phyloP scores from a whole-genome alignment of 2,329 filamentous ascomycete species.

The Curvularia sp. region DNA sequence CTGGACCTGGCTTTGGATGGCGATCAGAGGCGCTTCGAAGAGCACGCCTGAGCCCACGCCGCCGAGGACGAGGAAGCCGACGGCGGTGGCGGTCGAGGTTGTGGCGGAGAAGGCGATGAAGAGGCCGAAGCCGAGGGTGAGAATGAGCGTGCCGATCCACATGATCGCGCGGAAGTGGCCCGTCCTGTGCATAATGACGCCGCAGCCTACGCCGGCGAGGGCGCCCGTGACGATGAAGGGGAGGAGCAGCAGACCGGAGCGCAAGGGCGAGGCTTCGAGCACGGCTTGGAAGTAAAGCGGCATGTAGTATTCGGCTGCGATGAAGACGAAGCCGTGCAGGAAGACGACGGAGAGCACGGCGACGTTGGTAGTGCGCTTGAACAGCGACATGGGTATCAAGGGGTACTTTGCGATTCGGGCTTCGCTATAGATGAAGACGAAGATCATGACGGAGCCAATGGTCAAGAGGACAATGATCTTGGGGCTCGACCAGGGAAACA shows the following conservation, averaged over 20 bases:
- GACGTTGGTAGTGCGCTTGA: slow-evolving; percentile 63
- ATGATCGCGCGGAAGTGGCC: slow-evolving; percentile 53
- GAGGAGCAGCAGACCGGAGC: slow-evolving; percentile 68
- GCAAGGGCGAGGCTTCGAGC: slow-evolving; percentile 65
- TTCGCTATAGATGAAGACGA: slow-evolving; percentile 68
- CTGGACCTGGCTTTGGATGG: slow-evolving; percentile 61
- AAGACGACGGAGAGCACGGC: slow-evolving; percentile 62
- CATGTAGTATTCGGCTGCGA: slow-evolving; percentile 72
- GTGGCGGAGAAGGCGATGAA: slow-evolving; percentile 43
- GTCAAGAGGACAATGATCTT: slow-evolving; percentile 64
- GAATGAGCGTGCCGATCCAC: slow-evolving; percentile 43
- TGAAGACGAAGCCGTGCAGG: slow-evolving; percentile 57
- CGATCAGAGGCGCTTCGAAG: slow-evolving; percentile 64
- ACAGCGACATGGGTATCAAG: slow-evolving; percentile 71
- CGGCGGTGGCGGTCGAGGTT: slow-evolving; percentile 45
- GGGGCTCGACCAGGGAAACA: slow-evolving; percentile 62
- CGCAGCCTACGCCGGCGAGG: slow-evolving; percentile 55
- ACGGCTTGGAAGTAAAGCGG: slow-evolving; percentile 78
- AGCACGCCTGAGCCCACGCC: slow-evolving; percentile 61
- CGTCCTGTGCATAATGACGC: slow-evolving; percentile 57
- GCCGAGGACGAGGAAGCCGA: slow-evolving; percentile 59
- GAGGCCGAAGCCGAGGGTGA: slow-evolving; percentile 47
- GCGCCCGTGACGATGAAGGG: slow-evolving; percentile 62
- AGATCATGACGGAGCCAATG: slow-evolving; percentile 58
- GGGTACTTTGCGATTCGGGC: slow-evolving; percentile 69